Base-by-base conservation (phyloP, 768 basidiomycete species). In the Macrolepiota fuliginosa region DNA sequence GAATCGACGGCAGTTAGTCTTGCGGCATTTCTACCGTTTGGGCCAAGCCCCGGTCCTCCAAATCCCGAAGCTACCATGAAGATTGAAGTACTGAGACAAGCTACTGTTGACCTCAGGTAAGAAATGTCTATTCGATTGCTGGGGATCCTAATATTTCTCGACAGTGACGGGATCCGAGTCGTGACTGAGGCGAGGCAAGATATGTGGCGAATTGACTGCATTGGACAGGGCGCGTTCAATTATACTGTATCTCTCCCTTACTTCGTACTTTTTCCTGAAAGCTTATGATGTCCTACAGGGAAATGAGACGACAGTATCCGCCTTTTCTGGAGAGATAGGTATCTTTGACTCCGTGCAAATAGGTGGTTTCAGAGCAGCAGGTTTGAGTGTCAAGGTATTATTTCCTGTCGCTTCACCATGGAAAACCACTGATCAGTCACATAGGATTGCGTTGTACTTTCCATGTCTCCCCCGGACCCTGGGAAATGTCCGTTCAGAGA, bases 381-480 rank as follows among this genome's bases (percentile, higher is more conserved):
- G 88, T 9, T 76, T 92, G 35, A 79, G 76, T 9, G 82, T 90
- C 46, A 83, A 84, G 77, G 89, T 89, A 69, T 40, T 11, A 76
- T 52, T 22, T 45, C 27, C 17, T n/a, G 11, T 17, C 35, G 2
- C 39, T 22, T 37, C 36, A 49, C 42, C 22, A 39, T 39, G 36
- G n/a, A 25, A 29, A 62, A 35, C 19, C 47, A 42, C 13, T 36
- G 5, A 52, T 24, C 10, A 47, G 19, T 46, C 32, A 1, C 22
- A 15, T 59, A 91, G 89, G 90, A 91, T 66, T 89, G 77, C 69
- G 72, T 91, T 54, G 76, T 91, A 17, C 71, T 91, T 22, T 81
- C 84, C 1, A 76, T 88, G 70, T 77, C 74, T 0, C 87, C 90
- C 2, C 78, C 80, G 11, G 86, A 90, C 60, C 77, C 79, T 17